Evolutionary conservation across 345 rosid genomes (phyloP).

Genomic region (Hypericum perforatum): DNA sequence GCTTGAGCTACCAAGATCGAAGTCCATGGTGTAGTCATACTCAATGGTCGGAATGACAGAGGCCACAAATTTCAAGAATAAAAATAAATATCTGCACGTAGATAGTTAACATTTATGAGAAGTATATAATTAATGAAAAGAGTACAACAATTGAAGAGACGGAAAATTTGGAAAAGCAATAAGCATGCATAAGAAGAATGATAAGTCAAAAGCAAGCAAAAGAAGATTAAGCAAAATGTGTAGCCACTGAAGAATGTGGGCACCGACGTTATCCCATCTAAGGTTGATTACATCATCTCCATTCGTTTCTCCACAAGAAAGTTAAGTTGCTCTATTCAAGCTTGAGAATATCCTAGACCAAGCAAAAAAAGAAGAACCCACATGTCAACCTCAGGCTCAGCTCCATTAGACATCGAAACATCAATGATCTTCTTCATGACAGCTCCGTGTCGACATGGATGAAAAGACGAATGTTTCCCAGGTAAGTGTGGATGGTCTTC

Average conservation of each 20-base stretch:
- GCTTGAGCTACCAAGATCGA: constrained; percentile 90
- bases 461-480: constrained; percentile 98
- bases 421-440: constrained; percentile 99
- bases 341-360: no score
- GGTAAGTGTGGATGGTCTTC: constrained; percentile 98
- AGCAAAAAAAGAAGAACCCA: constrained; percentile 17
- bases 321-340: no score
- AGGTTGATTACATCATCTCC: no score
- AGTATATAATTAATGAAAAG: neutral
- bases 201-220: no score
- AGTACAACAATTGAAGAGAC: neutral
- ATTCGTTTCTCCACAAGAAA: no score
- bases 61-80: constrained; percentile 88
- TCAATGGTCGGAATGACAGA: constrained; percentile 93
- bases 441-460: constrained; percentile 97
- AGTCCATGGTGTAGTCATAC: constrained; percentile 93
- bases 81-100: constrained; percentile 64
- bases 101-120: neutral
- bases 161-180: no score
- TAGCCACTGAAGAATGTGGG: no score
- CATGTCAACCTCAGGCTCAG: constrained; percentile 99
- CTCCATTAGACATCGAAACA: constrained; percentile 88
- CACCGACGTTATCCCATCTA: no score
- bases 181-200: no score
- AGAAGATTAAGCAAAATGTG: no score